Conservation (phyloP, 495 filamentous ascomycete genomes). For the Pyrenula massariospora region DNA sequence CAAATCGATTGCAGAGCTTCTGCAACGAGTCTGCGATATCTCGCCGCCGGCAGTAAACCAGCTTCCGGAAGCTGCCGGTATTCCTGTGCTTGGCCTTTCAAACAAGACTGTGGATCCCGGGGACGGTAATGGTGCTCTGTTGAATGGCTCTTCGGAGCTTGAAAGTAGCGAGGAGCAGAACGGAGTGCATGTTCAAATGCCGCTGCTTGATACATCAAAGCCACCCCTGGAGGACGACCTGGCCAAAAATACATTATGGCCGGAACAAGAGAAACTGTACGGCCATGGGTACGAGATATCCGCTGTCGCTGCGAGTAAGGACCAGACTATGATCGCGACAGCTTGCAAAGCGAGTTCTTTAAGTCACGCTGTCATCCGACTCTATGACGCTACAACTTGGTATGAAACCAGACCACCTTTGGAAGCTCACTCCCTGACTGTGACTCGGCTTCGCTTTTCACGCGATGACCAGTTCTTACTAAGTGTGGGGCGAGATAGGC, state of each 20-base stretch:
- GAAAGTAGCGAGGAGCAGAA: constrained; percentile 31
- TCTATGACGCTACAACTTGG: constrained; percentile 81
- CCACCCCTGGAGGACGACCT: constrained; percentile 87
- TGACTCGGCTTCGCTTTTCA: constrained; percentile 69
- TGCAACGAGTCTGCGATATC: constrained; percentile 57
- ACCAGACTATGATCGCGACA: constrained; percentile 69
- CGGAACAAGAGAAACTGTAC: constrained; percentile 92
- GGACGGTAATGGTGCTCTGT: constrained; percentile 11
- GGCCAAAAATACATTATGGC: constrained; percentile 85
- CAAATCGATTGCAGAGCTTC: constrained; percentile 62
- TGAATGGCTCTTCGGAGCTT: background rate
- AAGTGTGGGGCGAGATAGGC: constrained; percentile 82
- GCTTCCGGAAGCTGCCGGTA: constrained; percentile 78
- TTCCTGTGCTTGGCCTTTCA: constrained; percentile 88
- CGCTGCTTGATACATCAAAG: constrained; percentile 35
- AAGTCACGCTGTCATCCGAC: constrained; percentile 85
- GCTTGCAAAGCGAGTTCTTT: constrained; percentile 85
- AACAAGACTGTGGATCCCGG: constrained; percentile 63
- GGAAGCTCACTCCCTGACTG: constrained; percentile 70
- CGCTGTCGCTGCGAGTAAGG: constrained; percentile 67
- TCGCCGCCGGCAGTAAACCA: constrained; percentile 23
- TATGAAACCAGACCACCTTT: constrained; percentile 77
- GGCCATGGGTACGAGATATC: constrained; percentile 99
- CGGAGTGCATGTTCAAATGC: constrained; percentile 13
- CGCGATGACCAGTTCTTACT: constrained; percentile 60